Percentiles rank a stretch among this genome's conserved stretches.
Evolutionary conservation across 164 flowering plant species (phyloP).

Genomic region (Stephania yunnanensis): DNA sequence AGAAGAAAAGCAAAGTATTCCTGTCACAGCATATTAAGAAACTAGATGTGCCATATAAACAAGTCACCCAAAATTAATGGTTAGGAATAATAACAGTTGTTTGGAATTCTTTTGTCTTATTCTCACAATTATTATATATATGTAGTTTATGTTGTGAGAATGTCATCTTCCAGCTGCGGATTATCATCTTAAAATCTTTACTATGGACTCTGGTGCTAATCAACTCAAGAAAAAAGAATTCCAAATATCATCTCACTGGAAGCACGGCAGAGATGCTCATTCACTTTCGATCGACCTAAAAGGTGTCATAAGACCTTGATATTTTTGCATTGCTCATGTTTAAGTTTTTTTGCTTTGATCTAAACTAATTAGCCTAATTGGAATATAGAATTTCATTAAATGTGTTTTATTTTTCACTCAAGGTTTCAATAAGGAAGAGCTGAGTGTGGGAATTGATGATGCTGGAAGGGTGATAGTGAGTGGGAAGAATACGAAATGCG

Average conservation of each 20-base stretch:
- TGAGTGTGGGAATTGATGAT: conserved; percentile 26
- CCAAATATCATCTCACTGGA: conserved; percentile 26
- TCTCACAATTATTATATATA: too few relatives aligned
- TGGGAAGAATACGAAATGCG: conserved; percentile 19
- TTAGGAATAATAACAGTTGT: too few relatives aligned
- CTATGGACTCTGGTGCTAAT: neutral
- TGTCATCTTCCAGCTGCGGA: too few relatives aligned
- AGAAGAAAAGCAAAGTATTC: too few relatives aligned
- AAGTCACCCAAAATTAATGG: too few relatives aligned
- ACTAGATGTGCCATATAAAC: too few relatives aligned
- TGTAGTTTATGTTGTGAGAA: too few relatives aligned
- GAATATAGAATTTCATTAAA: neutral
- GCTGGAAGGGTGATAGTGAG: conserved; percentile 17
- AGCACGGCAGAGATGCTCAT: conserved; percentile 17
- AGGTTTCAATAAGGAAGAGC: conserved; percentile 35
- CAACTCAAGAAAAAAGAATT: conserved; percentile 20
- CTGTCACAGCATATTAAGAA: too few relatives aligned
- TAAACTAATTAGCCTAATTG: neutral
- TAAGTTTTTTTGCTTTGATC: neutral
- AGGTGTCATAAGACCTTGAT: conserved; percentile 12
- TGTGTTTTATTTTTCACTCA: neutral
- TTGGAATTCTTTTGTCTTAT: too few relatives aligned
- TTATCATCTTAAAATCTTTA: too few relatives aligned
- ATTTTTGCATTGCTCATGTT: neutral
- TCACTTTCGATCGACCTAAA: conserved; percentile 28